Evolutionary conservation across 768 basidiomycete genomes (phyloP).

Genomic region (Tremella yokohamensis): DNA sequence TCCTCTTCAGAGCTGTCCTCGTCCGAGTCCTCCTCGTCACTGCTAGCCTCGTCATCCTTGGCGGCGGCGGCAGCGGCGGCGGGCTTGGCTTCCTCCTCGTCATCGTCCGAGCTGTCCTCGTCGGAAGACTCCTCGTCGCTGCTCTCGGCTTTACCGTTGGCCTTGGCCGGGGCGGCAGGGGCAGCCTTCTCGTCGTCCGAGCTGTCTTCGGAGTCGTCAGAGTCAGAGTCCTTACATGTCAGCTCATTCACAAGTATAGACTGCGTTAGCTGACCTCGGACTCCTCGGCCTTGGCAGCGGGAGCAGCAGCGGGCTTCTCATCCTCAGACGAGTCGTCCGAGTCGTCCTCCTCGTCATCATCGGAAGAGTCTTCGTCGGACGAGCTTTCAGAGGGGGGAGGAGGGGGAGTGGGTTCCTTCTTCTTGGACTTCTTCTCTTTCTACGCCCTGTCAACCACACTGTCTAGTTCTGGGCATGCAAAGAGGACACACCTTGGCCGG

Average conservation of each 20-base stretch:
- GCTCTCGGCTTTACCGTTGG: slow-evolving; percentile 11
- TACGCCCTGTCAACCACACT: slow-evolving; percentile 10
- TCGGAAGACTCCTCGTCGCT: slow-evolving; percentile 41
- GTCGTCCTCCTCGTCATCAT: slow-evolving; percentile 7
- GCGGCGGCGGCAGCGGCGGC: slow-evolving; percentile 16
- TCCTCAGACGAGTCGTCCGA: slow-evolving; percentile 16
- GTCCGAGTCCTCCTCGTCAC: slow-evolving; percentile 26
- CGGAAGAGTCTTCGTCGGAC: neutral
- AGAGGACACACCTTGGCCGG: slow-evolving; percentile 12
- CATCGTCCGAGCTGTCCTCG: slow-evolving; percentile 46
- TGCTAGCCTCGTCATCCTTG: slow-evolving; percentile 17
- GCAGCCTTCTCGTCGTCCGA: slow-evolving; percentile 32
- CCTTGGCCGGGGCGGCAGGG: slow-evolving; percentile 31
- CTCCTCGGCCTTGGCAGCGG: slow-evolving; percentile 27
- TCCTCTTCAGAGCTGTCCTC: slow-evolving; percentile 27
- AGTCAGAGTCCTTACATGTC: neutral
- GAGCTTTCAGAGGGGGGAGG: slow-evolving; percentile 8
- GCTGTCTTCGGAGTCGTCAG: neutral
- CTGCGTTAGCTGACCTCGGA: slow-evolving; percentile 14
- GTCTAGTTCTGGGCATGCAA: slow-evolving; percentile 3
- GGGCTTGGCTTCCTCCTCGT: slow-evolving; percentile 25
- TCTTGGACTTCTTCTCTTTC: slow-evolving; percentile 15
- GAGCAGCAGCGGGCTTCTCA: slow-evolving; percentile 35
- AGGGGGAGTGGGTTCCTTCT: slow-evolving; percentile 14
- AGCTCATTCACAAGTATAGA: no score